Evolutionary conservation across 106 monocot species (phyloP).

Genomic region (Chionographis japonica): DNA sequence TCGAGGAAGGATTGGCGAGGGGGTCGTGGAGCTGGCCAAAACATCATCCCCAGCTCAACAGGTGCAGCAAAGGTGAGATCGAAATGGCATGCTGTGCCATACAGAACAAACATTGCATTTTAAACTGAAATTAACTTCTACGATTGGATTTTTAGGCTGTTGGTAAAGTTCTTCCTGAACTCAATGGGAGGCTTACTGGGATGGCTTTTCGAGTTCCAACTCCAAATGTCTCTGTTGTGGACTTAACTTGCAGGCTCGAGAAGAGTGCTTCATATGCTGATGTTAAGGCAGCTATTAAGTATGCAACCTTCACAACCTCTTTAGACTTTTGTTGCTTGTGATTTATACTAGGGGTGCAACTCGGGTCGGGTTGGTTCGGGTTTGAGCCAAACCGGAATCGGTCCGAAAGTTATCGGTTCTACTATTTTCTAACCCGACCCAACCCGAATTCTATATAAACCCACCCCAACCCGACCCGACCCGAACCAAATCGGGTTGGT

Average conservation of each 20-base stretch:
- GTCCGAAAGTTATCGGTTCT: no score
- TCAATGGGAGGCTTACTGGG: constrained; percentile 95
- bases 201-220: constrained; percentile 99
- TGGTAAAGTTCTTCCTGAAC: constrained; percentile 91
- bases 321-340: neutral
- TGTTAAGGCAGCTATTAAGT: constrained; percentile 93
- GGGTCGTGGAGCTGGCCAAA: constrained; percentile 93
- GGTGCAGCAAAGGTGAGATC: constrained; percentile 87
- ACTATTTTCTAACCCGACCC: no score
- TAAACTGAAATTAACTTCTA: neutral
- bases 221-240: constrained; percentile 95
- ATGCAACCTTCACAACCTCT: constrained; percentile 8
- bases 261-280: constrained; percentile 89
- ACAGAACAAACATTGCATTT: neutral
- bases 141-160: constrained; percentile 53
- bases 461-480: no score
- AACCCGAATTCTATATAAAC: no score
- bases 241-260: constrained; percentile 88
- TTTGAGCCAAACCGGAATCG: no score
- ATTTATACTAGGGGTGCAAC: no score
- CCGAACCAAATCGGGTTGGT: no score
- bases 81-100: neutral
- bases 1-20: constrained; percentile 99
- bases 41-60: constrained; percentile 97
- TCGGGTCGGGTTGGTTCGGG: no score